A percentile compares a stretch with the other conserved stretches of the same genome.
These are phyloP conservation scores for Fusarium setosum DNA, from an alignment of 2,329 filamentous ascomycete species.

Conservation along the genomic window DNA sequence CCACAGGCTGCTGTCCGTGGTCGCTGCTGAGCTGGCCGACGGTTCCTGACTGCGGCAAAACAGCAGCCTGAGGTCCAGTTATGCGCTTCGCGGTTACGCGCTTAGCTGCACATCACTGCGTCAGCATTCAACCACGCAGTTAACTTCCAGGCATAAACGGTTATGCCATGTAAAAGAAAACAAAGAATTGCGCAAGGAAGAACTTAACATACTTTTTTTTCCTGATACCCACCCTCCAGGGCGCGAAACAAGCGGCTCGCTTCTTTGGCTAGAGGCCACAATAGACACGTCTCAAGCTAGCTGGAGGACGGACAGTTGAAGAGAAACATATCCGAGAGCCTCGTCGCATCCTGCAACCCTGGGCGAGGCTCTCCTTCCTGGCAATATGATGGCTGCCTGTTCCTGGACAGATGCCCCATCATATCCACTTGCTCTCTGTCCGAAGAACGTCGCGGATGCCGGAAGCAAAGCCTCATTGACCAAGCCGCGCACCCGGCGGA, in stretches of 20 bases:
- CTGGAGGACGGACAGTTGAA: constrained; percentile 1
- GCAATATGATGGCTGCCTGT: background rate
- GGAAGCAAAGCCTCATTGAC: constrained; percentile 6
- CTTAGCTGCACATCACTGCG: constrained; percentile 11
- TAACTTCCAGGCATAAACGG: constrained; percentile 14
- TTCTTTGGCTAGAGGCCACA: constrained; percentile 13
- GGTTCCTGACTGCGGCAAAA: constrained; percentile 5
- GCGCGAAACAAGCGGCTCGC: constrained; percentile 26
- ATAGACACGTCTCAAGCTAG: constrained; percentile 26
- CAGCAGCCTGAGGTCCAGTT: constrained; percentile 1
- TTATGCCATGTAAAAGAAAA: background rate
- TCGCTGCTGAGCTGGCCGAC: background rate
- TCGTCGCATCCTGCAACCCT: constrained; percentile 8
- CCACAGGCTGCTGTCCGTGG: background rate
- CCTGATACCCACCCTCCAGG: constrained; percentile 13
- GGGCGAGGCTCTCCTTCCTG: background rate
- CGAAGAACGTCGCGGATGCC: constrained; percentile 11
- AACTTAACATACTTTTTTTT: constrained; percentile 15
- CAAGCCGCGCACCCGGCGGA: background rate
- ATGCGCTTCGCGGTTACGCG: constrained; percentile 22
- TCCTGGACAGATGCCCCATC: background rate
- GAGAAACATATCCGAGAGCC: constrained; percentile 25
- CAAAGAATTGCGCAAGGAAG: constrained; percentile 13
- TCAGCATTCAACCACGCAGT: constrained; percentile 3
- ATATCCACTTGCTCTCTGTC: constrained; percentile 10